A percentile compares a stretch with the other conserved stretches of the same genome.
Evolutionary conservation across 78 protist species (phyloP).

Genomic region (Polysphondylium violaceum): DNA sequence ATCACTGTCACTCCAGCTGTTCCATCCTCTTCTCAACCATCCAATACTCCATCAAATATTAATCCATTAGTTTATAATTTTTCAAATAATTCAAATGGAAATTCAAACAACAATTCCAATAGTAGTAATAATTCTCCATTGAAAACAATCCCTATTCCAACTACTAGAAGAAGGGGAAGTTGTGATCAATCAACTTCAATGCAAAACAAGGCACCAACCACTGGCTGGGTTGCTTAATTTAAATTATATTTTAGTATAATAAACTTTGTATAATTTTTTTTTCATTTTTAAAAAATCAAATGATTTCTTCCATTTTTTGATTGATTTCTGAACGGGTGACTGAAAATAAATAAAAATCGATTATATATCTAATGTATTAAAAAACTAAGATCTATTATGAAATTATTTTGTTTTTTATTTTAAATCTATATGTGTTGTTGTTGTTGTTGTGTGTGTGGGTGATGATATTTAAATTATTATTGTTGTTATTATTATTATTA

Average conservation of each 20-base stretch:
- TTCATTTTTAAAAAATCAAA: no score
- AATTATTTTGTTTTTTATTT: no score
- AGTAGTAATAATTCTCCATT: constrained; percentile 11
- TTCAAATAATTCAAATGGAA: neutral
- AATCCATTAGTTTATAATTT: neutral
- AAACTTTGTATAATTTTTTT: no score
- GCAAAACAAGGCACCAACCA: constrained; percentile 16
- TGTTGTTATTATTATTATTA: neutral
- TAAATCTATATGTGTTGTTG: no score
- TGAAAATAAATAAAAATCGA: no score
- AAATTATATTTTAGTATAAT: no score
- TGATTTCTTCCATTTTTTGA: no score
- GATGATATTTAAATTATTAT: neutral
- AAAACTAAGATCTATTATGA: no score
- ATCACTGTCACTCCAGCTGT: neutral
- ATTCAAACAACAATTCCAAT: neutral
- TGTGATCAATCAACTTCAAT: constrained; percentile 36
- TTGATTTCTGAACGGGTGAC: no score
- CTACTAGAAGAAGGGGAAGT: constrained; percentile 64
- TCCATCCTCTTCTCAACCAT: constrained; percentile 3
- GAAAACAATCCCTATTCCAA: constrained; percentile 11
- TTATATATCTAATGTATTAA: no score
- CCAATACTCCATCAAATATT: neutral
- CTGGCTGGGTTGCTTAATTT: constrained; percentile 78
- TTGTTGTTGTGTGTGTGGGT: neutral